These are phyloP conservation scores for Dothideomycetidae sp. DNA, from an alignment of 2,329 filamentous ascomycete genomes.

Conservation along the genomic window DNA sequence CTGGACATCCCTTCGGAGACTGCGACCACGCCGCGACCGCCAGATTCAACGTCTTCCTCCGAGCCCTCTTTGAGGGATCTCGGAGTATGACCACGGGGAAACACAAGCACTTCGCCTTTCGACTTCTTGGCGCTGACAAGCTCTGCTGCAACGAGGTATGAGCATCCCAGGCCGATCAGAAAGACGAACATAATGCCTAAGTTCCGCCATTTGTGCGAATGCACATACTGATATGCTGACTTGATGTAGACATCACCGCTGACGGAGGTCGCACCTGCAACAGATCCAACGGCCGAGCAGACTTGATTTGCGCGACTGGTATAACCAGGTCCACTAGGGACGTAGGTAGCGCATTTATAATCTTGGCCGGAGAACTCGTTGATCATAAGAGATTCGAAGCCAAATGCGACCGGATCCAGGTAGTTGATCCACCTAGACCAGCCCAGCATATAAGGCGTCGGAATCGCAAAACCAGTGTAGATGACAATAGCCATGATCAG, in stretches of 20 bases:
- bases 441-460: constrained; percentile 50
- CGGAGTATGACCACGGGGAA: constrained; percentile 32
- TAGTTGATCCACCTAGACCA: constrained; percentile 78
- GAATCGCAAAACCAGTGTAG: constrained; percentile 51
- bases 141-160: constrained; percentile 33
- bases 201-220: constrained; percentile 34
- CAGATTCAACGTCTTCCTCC: constrained; percentile 28
- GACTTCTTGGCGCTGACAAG: constrained; percentile 35
- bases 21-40: constrained; percentile 20
- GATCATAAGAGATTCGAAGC: constrained; percentile 48
- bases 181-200: constrained; percentile 33
- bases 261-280: constrained; percentile 25
- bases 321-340: constrained; percentile 29
- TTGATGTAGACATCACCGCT: constrained; percentile 26
- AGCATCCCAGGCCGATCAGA: constrained; percentile 28
- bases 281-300: constrained; percentile 30
- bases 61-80: constrained; percentile 39
- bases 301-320: constrained; percentile 20
- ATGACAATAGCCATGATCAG: constrained; percentile 52
- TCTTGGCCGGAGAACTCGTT: constrained; percentile 63
- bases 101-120: constrained; percentile 38
- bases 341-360: constrained; percentile 37
- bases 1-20: constrained; percentile 24
- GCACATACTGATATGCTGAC: constrained; percentile 21
- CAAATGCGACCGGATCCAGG: constrained; percentile 64